Evolutionary conservation across 108 stramenopile species (phyloP).

Genomic region (Nitzschia inconspicua): DNA sequence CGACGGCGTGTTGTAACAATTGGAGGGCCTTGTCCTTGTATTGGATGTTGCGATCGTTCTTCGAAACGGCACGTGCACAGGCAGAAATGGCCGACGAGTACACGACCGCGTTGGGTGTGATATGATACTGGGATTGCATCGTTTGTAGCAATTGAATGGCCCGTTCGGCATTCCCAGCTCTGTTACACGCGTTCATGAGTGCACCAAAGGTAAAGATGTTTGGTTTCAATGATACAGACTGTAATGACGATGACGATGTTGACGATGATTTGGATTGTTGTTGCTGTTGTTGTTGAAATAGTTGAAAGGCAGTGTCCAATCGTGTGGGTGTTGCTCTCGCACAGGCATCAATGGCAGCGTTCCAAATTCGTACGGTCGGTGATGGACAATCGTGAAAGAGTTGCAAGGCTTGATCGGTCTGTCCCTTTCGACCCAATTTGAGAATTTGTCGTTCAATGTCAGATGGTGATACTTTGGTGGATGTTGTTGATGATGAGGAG

Average conservation of each 20-base stretch:
- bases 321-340: slow-evolving; percentile 55
- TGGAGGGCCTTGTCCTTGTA: slow-evolving; percentile 55
- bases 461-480: too few species aligned
- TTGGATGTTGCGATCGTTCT: too few species aligned
- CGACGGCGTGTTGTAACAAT: slow-evolving; percentile 50
- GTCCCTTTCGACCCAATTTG: slow-evolving; percentile 44
- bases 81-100: slow-evolving; percentile 79
- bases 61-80: slow-evolving; percentile 44
- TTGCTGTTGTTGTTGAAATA: slow-evolving; percentile 29
- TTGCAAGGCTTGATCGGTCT: slow-evolving; percentile 55
- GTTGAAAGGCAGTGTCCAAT: slow-evolving; percentile 42
- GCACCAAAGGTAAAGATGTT: slow-evolving; percentile 81
- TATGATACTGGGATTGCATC: slow-evolving; percentile 35
- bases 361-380: slow-evolving; percentile 62
- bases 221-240: slow-evolving; percentile 20
- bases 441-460: slow-evolving; percentile 33
- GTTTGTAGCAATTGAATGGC: slow-evolving; percentile 43
- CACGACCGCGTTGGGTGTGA: slow-evolving; percentile 66
- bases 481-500: too few species aligned
- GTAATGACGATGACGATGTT: neutral
- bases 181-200: slow-evolving; percentile 63
- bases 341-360: slow-evolving; percentile 77
- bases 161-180: slow-evolving; percentile 44
- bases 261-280: too few species aligned
- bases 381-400: slow-evolving; percentile 32